These are phyloP conservation scores for barley (Hordeum vulgare) DNA, from an alignment of 176 grass and related monocot genomes.

Conservation along the genomic window MorexV3_pseudomolecules_assembly NC_058520.1:541343974-541344473, in stretches of 20 bases:
- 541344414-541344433: not conserved
- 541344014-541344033: slow-evolving; percentile 46
- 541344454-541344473: not conserved
- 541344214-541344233: not conserved
- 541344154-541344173: not conserved
- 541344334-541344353: slow-evolving; percentile 13
- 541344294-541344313: not conserved
- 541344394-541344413: slow-evolving; percentile 24
- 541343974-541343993: slow-evolving; percentile 63
- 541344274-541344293: slow-evolving; percentile 1
- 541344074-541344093: slow-evolving; percentile 22
- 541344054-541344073: slow-evolving; percentile 65
- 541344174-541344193: slow-evolving; percentile 8
- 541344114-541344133: slow-evolving; percentile 8
- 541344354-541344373: slow-evolving; percentile 88
- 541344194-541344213: slow-evolving; percentile 61
- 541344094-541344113: slow-evolving; percentile 8
- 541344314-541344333: not conserved
- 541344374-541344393: slow-evolving; percentile 56
- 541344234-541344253: not conserved
- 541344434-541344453: not conserved
- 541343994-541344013: slow-evolving; percentile 76
- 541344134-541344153: slow-evolving; percentile 31
- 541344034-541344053: slow-evolving; percentile 45
- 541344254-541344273: not conserved